Conservation (phyloP, 163 green algal genomes). For the Scenedesmus sp. region DNA sequence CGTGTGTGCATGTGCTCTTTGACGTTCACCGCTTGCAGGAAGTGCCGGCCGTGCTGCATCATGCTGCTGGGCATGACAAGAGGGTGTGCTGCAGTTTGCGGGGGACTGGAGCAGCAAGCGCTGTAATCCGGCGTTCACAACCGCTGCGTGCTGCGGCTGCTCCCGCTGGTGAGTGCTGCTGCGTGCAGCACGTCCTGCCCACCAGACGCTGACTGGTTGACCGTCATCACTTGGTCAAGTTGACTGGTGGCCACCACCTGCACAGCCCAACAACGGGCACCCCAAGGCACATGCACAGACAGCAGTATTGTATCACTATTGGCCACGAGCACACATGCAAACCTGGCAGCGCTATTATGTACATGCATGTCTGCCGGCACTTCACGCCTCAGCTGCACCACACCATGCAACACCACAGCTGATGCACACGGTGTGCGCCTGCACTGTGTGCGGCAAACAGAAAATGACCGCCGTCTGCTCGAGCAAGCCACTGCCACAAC, state of each 20-base stretch:
- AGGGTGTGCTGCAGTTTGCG: no score
- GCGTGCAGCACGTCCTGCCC: background rate
- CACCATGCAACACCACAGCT: no score
- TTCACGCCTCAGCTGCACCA: no score
- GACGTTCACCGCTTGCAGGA: background rate
- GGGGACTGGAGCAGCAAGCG: background rate
- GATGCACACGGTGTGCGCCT: no score
- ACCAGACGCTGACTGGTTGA: slow-evolving; percentile 23
- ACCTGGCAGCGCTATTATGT: no score
- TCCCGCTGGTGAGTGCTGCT: background rate
- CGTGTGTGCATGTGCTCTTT: background rate
- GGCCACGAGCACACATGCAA: background rate
- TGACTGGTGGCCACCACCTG: slow-evolving; percentile 15
- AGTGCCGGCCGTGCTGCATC: no score
- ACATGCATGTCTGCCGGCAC: no score
- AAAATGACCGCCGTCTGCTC: no score
- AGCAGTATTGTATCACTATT: background rate
- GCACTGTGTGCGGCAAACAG: no score
- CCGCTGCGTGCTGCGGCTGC: background rate
- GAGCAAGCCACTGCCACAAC: no score
- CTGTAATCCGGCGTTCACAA: background rate
- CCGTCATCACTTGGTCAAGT: slow-evolving; percentile 27
- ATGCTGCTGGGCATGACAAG: no score
- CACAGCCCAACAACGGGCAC: background rate
- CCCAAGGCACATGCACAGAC: background rate